A percentile compares a stretch with the other conserved stretches of the same genome.
Evolutionary conservation across 2,329 filamentous ascomycete species (phyloP).

Genomic region (Talaromyces piceae): DNA sequence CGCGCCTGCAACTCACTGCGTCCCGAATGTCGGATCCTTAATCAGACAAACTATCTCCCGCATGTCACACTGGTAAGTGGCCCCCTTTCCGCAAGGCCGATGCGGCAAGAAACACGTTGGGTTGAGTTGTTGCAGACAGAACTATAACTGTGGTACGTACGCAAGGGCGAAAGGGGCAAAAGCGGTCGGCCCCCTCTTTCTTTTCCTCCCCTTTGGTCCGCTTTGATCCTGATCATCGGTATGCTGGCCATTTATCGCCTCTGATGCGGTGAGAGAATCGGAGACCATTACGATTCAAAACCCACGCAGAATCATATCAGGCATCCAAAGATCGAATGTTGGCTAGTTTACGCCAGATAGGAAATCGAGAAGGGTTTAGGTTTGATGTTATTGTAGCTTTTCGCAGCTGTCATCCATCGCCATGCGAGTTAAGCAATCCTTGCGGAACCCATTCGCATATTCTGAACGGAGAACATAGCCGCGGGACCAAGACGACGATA

Average conservation of each 20-base stretch:
- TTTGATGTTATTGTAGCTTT: not conserved
- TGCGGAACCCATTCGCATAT: not conserved
- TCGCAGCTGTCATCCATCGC: not conserved
- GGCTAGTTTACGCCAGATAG: too few relatives aligned
- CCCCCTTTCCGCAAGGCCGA: not conserved
- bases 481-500: not conserved
- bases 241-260: slow-evolving; percentile 13
- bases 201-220: not conserved
- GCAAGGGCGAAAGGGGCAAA: not conserved
- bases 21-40: not conserved
- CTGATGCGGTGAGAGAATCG: slow-evolving; percentile 24
- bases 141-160: too few relatives aligned
- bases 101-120: not conserved
- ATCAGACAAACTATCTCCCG: not conserved
- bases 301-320: too few relatives aligned
- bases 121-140: not conserved
- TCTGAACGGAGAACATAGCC: too few relatives aligned
- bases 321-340: too few relatives aligned
- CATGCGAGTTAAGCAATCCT: not conserved
- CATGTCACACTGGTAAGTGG: not conserved
- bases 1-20: not conserved
- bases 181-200: not conserved
- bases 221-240: not conserved
- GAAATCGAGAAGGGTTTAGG: too few relatives aligned
- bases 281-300: slow-evolving; percentile 5